Base-by-base conservation (phyloP, 306 rosid genomes). In the Neltuma alba region DNA sequence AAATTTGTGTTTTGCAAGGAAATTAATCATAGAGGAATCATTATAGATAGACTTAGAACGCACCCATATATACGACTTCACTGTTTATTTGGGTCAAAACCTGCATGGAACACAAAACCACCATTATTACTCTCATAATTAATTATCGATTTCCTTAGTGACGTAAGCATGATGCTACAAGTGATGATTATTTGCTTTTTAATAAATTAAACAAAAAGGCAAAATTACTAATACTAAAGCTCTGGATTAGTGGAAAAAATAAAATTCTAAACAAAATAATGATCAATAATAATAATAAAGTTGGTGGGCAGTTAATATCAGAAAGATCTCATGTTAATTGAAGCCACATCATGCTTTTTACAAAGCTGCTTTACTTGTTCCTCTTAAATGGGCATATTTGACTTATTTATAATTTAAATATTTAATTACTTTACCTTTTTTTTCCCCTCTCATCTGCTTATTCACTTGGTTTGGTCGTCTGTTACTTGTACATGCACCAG, bases 251-350 rank as follows among this genome's bases (percentile, higher is more conserved):
- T 11, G 34, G 28, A 23, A 36, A 23, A 28, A 44, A 11, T 45
- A 50, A 33, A 50, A 6, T 73, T 54, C 1, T 31, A 23, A 34
- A 52, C 63, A 34, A 31, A 9, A 41, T 41, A 41, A 58, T 41
- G 11, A 66, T 73, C 31, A 33, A 71, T 25, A 42, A 41, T 23
- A 33, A 71, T 25, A 42, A 41, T 23, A 54, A 71, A 66, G 88
- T 82, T 37, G 88, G 45, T 84, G 64, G 60, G 78, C 58, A 76
- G 85, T 82, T 84, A 64, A 63, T 76, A 76, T 84, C 83, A 67
- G 70, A 13, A 36, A 9, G 47, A 65, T 79, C 63, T 58, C 42
- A 45, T 37, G 38, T 10, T 74, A 38, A 54, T 67, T 64, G 83
- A 72, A 72, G 77, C 81, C 73, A 31, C 70, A 80, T 80, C 78